phyloP scores from a whole-genome alignment of 768 basidiomycete genomes.

The Psilocybe subaeruginosa region DNA sequence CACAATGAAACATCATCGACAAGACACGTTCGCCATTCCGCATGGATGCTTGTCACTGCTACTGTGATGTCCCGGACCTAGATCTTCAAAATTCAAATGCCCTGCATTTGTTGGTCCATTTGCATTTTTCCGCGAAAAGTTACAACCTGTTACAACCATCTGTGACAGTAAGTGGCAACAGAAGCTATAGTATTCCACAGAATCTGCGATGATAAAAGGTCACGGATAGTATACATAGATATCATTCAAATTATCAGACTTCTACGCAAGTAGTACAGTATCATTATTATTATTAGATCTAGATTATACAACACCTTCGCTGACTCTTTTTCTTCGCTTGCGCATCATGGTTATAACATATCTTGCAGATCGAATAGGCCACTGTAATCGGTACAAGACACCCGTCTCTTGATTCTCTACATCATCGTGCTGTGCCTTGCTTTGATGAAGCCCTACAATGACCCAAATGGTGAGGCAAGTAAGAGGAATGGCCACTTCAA shows the following conservation, averaged over 20 bases:
- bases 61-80: neutral
- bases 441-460: constrained; percentile 44
- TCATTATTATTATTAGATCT: too few species aligned
- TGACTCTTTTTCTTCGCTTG: constrained; percentile 7
- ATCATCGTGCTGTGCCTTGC: constrained; percentile 4
- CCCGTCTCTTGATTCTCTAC: neutral
- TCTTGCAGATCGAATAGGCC: constrained; percentile 12
- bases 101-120: neutral
- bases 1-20: constrained; percentile 6
- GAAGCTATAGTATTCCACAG: too few species aligned
- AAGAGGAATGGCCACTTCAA: constrained; percentile 40
- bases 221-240: too few species aligned
- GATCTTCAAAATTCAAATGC: neutral
- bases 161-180: too few species aligned
- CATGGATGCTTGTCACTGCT: neutral
- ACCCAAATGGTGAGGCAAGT: constrained; percentile 48
- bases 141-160: too few species aligned
- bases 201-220: too few species aligned
- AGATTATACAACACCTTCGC: constrained; percentile 1
- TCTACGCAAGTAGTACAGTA: too few species aligned
- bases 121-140: too few species aligned
- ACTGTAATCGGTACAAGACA: constrained; percentile 12
- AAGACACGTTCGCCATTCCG: constrained; percentile 12
- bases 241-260: too few species aligned
- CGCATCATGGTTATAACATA: neutral